Evolutionary conservation across 148 eudicot genomes (phyloP), one percentile per base, ranked within the genome.

Genomic region (Spergularia marina): DNA sequence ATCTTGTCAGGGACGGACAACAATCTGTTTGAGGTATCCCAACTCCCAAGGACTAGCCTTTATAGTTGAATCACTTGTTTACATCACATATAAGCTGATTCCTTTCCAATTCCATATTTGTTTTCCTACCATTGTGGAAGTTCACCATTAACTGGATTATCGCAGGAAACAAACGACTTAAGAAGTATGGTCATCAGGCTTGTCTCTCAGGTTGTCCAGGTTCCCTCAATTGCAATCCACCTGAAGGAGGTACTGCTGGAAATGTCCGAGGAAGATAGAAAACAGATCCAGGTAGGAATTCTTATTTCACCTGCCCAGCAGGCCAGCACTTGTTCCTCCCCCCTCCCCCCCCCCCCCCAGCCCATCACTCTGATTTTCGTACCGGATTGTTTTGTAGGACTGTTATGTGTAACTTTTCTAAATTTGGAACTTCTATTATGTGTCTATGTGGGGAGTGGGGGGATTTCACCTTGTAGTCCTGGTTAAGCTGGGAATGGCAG

Each of bases 201-300:
- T 77, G 98, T 95, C 68, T 84, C 98, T 77, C 90, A 89, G 80
- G 86, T 95, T 82, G 98, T 92, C 78, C 97, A 95, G 84, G 81
- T 87, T 80, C 91, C 97, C 70, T 83, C 87, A 78, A 87, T 92
- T 20, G 90, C 92, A 40, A 78, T 81, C 71, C 81, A 71, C 82
- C 72, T 95, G 78, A 95, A 89, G 82, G 94, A 92, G 67, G 88
- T 82, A 73, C 78, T 95, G 67, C 74, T 92, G 75, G 85, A 79
- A 40, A 91, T 95, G 99, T 91, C 98, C 47, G 87, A 65, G 40
- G 79, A 82, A 30, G 81, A 82, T 63, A 87, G 97, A 80, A 91
- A 85, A 86, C 84, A 85, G 81, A 93, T 95, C 74, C 99, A 95
- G 99, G 99, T 95, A 81, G 16, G 75, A 52, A 67, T 70, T 65